Conservation (phyloP, 176 grass and related monocot genomes). For the Triticum aestivum region IWGSC_CS_RefSeq_v2.1 NC_057802.1:334946042-334946541, state of each 20-base stretch:
- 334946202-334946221: slow-evolving; percentile 87
- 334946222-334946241: slow-evolving; percentile 77
- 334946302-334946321: slow-evolving; percentile 55
- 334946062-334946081: neutral
- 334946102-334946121: neutral
- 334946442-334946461: slow-evolving; percentile 72
- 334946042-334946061: slow-evolving; percentile 71
- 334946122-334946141: neutral
- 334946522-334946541: slow-evolving; percentile 89
- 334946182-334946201: slow-evolving; percentile 88
- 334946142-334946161: neutral
- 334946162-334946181: neutral
- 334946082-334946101: neutral
- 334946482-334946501: slow-evolving; percentile 73
- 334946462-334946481: slow-evolving; percentile 89
- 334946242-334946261: slow-evolving; percentile 85
- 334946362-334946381: neutral
- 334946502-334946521: slow-evolving; percentile 90
- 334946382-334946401: neutral
- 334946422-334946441: neutral
- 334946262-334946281: slow-evolving; percentile 84
- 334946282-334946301: slow-evolving; percentile 78
- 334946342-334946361: neutral
- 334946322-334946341: neutral
- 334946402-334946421: neutral